Conservation (phyloP, 2,329 filamentous ascomycete genomes). For the Neurospora crassa region DNA sequence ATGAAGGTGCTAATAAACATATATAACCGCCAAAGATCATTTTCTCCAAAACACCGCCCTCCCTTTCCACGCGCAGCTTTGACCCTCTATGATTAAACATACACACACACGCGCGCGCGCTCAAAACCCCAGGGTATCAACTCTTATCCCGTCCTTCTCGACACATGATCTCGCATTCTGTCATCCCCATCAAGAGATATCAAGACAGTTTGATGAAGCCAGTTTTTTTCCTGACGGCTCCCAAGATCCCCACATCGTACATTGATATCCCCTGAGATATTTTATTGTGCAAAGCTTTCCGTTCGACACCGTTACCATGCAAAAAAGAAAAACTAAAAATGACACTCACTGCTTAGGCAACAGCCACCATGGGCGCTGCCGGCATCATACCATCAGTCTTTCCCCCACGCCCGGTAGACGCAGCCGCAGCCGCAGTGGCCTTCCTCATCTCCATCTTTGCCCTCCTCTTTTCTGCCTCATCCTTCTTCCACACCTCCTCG, state of each 20-base stretch:
- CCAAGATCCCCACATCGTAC: background rate
- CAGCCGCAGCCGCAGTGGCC: conserved; percentile 1
- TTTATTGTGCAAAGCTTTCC: background rate
- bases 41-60: conserved; percentile 1
- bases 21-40: background rate
- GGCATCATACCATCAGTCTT: conserved; percentile 1
- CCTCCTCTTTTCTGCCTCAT: conserved; percentile 17
- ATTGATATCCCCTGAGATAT: background rate
- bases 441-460: conserved; percentile 11
- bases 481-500: conserved; percentile 53
- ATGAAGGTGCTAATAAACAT: background rate
- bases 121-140: background rate
- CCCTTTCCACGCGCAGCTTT: conserved; percentile 1
- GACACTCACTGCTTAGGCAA: background rate
- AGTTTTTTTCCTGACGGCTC: background rate
- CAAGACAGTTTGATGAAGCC: background rate
- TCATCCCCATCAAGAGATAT: background rate
- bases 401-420: background rate
- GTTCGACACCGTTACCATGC: background rate
- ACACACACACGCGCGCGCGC: background rate
- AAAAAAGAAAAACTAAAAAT: background rate
- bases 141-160: background rate
- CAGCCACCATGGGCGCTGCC: conserved; percentile 5
- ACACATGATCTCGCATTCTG: background rate
- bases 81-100: background rate